A percentile compares a stretch with the other conserved stretches of the same genome.
phyloP scores from a whole-genome alignment of 2,329 filamentous ascomycete genomes.

The Tolypocladium sp. region DNA sequence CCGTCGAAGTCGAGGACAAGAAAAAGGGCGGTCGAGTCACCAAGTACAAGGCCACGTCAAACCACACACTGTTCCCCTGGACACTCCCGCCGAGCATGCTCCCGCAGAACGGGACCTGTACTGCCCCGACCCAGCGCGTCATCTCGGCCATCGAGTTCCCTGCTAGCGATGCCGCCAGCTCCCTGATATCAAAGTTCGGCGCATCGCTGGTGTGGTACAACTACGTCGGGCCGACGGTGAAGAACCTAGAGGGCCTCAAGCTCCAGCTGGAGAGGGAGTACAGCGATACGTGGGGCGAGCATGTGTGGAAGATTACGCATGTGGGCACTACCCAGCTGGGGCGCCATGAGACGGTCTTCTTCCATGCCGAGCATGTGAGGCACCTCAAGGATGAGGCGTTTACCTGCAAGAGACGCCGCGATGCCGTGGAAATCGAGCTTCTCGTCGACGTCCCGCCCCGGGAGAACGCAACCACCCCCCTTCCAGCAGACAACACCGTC shows the following conservation, averaged over 20 bases:
- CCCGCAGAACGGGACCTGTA: constrained; percentile 68
- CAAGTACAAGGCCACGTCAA: constrained; percentile 47
- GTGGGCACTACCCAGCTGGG: constrained; percentile 76
- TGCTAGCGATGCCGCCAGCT: constrained; percentile 27
- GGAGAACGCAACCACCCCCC: constrained; percentile 14
- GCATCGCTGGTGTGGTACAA: constrained; percentile 23
- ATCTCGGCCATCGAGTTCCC: constrained; percentile 62
- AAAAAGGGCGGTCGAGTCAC: constrained; percentile 29
- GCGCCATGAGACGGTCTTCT: constrained; percentile 77
- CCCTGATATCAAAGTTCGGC: constrained; percentile 21
- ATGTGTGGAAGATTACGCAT: constrained; percentile 63
- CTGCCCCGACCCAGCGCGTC: constrained; percentile 58
- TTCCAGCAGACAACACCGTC: constrained; percentile 8
- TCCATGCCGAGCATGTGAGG: constrained; percentile 66
- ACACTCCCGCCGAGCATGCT: constrained; percentile 71
- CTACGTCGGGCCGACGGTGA: constrained; percentile 36
- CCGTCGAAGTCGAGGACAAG: constrained; percentile 33
- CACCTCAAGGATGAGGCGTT: constrained; percentile 79
- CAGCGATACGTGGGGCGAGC: constrained; percentile 26
- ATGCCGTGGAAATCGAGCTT: constrained; percentile 66
- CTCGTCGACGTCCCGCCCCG: constrained; percentile 23
- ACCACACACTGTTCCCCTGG: constrained; percentile 88
- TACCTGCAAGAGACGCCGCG: constrained; percentile 62
- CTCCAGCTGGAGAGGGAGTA: constrained; percentile 61
- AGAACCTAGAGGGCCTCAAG: constrained; percentile 44